These are phyloP conservation scores for Macrolepiota dolichaula DNA, from an alignment of 768 basidiomycete species.

Conservation along the genomic window DNA sequence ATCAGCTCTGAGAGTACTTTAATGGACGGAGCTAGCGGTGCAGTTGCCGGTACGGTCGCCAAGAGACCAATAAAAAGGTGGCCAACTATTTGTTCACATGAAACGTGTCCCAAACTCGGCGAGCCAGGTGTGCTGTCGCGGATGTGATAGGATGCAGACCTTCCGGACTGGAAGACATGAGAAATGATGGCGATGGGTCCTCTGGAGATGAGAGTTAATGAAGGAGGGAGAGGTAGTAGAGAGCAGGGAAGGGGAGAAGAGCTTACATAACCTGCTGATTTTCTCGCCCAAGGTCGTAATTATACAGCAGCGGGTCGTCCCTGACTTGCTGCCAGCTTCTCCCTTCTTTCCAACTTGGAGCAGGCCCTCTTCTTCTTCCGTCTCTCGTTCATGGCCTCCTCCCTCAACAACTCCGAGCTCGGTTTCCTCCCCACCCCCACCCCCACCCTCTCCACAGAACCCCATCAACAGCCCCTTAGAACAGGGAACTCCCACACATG, in stretches of 20 bases:
- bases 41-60: not conserved
- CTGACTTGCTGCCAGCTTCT: constrained; percentile 18
- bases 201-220: not conserved
- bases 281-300: constrained; percentile 22
- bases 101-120: not conserved
- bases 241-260: not conserved
- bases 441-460: constrained; percentile 18
- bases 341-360: constrained; percentile 14
- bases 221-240: not conserved
- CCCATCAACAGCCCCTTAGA: constrained; percentile 26
- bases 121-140: not conserved
- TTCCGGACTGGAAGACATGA: not conserved
- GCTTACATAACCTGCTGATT: constrained; percentile 27
- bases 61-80: not conserved
- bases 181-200: too few species aligned
- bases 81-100: not conserved
- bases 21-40: not conserved
- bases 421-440: constrained; percentile 17
- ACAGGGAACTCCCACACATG: constrained; percentile 40
- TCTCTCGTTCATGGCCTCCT: constrained; percentile 22
- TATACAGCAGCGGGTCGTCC: constrained; percentile 18
- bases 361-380: constrained; percentile 13
- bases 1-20: not conserved
- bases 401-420: constrained; percentile 19
- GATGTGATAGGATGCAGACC: not conserved